Evolutionary conservation across 2,329 filamentous ascomycete genomes (phyloP).

Genomic region (Epichloe sibirici): DNA sequence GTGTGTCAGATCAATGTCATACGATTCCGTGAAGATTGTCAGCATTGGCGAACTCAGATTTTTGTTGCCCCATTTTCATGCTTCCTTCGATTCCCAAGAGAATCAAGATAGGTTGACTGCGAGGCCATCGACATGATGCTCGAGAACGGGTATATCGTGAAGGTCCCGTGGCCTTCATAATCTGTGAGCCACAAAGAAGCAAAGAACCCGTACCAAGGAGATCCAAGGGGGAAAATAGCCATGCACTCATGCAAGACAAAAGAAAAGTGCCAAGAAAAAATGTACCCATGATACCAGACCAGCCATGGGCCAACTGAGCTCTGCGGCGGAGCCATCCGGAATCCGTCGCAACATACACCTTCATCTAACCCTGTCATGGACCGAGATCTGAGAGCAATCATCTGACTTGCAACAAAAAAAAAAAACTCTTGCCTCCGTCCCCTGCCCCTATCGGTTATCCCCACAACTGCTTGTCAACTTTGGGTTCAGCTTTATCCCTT

Average conservation of each 20-base stretch:
- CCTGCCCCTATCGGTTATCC: background rate
- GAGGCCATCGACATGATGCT: background rate
- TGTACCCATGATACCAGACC: background rate
- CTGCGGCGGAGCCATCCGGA: background rate
- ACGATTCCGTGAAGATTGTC: background rate
- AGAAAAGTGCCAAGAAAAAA: background rate
- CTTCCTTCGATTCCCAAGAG: background rate
- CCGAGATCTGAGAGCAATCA: background rate
- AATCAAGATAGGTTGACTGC: background rate
- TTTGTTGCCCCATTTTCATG: background rate
- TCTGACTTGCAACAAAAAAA: background rate
- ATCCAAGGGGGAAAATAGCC: background rate
- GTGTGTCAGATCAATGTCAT: background rate
- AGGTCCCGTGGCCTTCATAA: background rate
- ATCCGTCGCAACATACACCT: background rate
- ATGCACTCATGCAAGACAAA: background rate
- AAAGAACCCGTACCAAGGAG: background rate
- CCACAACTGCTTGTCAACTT: background rate
- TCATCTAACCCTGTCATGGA: background rate
- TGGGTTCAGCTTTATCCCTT: background rate
- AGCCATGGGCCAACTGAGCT: background rate
- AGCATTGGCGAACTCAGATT: background rate
- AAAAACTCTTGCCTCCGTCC: background rate
- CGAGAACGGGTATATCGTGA: background rate
- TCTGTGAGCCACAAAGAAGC: background rate